Percentiles rank a stretch among this genome's conserved stretches.
Evolutionary conservation across 73 alveolate species (phyloP).

Genomic region (Tetrahymena borealis): DNA sequence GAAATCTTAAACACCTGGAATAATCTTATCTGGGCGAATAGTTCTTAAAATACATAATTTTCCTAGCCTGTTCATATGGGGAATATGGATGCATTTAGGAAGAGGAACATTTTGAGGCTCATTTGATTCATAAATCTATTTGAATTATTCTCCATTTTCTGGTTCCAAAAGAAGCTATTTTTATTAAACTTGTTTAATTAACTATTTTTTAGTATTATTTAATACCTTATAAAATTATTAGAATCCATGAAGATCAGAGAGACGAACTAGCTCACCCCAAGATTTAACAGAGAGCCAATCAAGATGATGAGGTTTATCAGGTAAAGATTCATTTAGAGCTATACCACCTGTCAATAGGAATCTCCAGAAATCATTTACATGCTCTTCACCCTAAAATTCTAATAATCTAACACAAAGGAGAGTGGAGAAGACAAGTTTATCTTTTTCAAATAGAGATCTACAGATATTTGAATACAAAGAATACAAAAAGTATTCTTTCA

Average conservation of each 20-base stretch:
- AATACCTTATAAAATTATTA: constrained; percentile 42
- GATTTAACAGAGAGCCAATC: constrained; percentile 93
- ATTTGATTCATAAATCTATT: constrained; percentile 73
- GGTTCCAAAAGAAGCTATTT: constrained; percentile 23
- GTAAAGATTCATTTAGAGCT: constrained; percentile 95
- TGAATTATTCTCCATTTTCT: constrained; percentile 74
- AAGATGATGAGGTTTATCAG: constrained; percentile 85
- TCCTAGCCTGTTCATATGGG: constrained; percentile 67
- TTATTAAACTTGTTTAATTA: constrained; percentile 26
- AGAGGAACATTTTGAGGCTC: constrained; percentile 86
- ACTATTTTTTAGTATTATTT: constrained; percentile 4
- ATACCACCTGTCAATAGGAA: constrained; percentile 99
- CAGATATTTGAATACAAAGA: constrained; percentile 92
- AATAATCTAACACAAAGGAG: constrained; percentile 85
- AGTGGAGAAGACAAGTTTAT: constrained; percentile 97
- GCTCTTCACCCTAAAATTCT: constrained; percentile 71
- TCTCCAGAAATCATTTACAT: constrained; percentile 80
- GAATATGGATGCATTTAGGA: constrained; percentile 70
- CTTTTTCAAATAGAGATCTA: constrained; percentile 96
- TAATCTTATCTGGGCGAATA: constrained; percentile 95
- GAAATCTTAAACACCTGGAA: constrained; percentile 85
- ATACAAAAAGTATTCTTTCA: constrained; percentile 84
- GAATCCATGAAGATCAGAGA: constrained; percentile 51
- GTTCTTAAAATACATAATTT: constrained; percentile 78
- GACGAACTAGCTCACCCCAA: constrained; percentile 89